Evolutionary conservation across 805 yeast genomes (phyloP), one percentile per base, ranked within the genome.

Genomic region (Suhomyces faveliae): DNA sequence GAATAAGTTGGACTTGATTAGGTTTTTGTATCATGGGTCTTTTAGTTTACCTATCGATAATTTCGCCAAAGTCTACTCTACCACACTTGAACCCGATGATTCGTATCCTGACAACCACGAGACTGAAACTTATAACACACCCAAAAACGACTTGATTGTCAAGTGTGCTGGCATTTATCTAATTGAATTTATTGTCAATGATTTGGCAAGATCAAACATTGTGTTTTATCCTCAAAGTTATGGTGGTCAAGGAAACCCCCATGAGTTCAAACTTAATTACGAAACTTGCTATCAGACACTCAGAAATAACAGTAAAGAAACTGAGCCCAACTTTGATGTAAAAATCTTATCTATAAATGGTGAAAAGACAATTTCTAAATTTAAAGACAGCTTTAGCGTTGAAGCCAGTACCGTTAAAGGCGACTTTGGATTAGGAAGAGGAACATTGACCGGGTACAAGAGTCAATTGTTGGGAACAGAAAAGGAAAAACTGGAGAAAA

Each of bases 11-110:
- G 98, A 92, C 63, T 64, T 87, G 33, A 58, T 88, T 40, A 74
- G 97, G 59, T 92, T 86, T 60, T 67, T 89, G 41, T 80, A 81
- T 61, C 98, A 92, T 64, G 95, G 87, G 5, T 79, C 88, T 0
- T 91, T 92, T 64, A 67, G 84, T 1, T 61, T 87, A 20, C 94
- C 96, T 0, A 62, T 71, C 4, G 96, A 89, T 60, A 29, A 51
- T 0, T 77, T 75, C 66, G 67, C 62, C 2, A 64, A 70, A 33
- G 54, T 61, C 8, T 65, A 70, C 4, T 66, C 74, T 2, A 76
- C 74, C 1, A 57, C 65, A 7, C 37, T 47, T 43, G 8, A 13
- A n/a, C 56, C 57, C 1, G 58, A 62, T 45, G 40, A 52, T 10
- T 40, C 49, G 2, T 52, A 56, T 33, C 53, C 50, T 3, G 23